Conservation (phyloP, 129 eudicot species). For the Heracleum sosnowskyi region DNA sequence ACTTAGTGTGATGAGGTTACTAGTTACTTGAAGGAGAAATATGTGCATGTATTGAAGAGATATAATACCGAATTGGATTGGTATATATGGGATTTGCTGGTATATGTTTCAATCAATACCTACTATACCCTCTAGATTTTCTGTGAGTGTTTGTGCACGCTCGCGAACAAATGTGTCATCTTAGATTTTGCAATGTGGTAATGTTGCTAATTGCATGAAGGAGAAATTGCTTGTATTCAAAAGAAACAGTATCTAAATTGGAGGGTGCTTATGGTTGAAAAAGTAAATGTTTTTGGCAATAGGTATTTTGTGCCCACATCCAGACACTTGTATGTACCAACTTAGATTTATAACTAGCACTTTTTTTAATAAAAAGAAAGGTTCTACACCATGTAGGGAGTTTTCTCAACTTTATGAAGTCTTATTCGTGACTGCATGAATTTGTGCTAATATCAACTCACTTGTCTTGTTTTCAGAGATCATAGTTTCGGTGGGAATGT, state of each 20-base stretch:
- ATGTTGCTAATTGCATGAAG: background rate
- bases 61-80: background rate
- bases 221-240: background rate
- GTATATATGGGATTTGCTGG: background rate
- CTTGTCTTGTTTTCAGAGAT: slow-evolving; percentile 55
- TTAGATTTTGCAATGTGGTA: background rate
- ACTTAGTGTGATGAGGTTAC: too few relatives aligned
- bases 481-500: slow-evolving; percentile 92
- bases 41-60: background rate
- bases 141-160: background rate
- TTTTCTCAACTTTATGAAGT: background rate
- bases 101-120: background rate
- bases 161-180: background rate
- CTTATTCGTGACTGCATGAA: background rate
- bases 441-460: background rate
- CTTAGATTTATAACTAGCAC: background rate
- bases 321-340: background rate
- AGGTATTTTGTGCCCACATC: background rate
- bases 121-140: background rate
- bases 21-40: background rate
- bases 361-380: background rate
- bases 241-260: background rate
- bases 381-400: background rate
- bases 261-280: background rate
- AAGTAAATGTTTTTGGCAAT: background rate